These are phyloP conservation scores for Solanum megistacrolobum DNA, from an alignment of 257 asterid species.

Conservation along the genomic window DNA sequence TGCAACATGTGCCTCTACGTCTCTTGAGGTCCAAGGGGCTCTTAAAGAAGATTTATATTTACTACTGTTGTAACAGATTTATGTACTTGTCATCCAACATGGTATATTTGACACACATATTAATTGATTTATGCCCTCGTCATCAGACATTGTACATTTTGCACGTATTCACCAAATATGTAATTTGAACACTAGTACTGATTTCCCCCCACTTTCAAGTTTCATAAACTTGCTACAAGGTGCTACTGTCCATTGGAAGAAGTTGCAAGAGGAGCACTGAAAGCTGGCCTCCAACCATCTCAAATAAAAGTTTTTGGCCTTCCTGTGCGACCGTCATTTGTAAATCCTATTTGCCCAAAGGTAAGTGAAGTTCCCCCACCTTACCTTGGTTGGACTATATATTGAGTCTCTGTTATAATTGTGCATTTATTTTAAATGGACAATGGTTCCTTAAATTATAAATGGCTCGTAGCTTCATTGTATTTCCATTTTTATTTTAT, in stretches of 20 bases:
- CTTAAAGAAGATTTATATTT: slow-evolving; percentile 80
- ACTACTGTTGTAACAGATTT: slow-evolving; percentile 84
- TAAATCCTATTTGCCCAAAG: slow-evolving; percentile 75
- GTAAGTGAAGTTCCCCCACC: slow-evolving; percentile 17
- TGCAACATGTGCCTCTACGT: slow-evolving; percentile 96
- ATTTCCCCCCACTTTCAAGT: neutral
- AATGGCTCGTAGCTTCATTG: neutral
- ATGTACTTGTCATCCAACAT: slow-evolving; percentile 91
- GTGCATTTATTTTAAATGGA: neutral
- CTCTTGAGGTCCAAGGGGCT: slow-evolving; percentile 80
- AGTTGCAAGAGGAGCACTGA: slow-evolving; percentile 76
- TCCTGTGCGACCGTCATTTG: slow-evolving; percentile 88
- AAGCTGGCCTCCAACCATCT: slow-evolving; percentile 70
- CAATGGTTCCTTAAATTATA: neutral
- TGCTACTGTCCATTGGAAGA: slow-evolving; percentile 88
- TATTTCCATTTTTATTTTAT: too few species aligned
- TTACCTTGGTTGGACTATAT: neutral
- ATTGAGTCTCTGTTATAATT: neutral
- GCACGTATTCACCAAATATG: neutral
- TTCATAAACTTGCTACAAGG: slow-evolving; percentile 70
- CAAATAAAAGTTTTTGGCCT: slow-evolving; percentile 88
- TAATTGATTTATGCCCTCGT: neutral
- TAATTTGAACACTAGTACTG: neutral
- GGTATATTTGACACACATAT: slow-evolving; percentile 24
- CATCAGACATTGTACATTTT: neutral